Percentiles rank a stretch among this genome's conserved stretches.
These are phyloP conservation scores for Paecilomyces dactylethromorphus DNA, from an alignment of 2,329 filamentous ascomycete genomes.

Conservation along the genomic window DNA sequence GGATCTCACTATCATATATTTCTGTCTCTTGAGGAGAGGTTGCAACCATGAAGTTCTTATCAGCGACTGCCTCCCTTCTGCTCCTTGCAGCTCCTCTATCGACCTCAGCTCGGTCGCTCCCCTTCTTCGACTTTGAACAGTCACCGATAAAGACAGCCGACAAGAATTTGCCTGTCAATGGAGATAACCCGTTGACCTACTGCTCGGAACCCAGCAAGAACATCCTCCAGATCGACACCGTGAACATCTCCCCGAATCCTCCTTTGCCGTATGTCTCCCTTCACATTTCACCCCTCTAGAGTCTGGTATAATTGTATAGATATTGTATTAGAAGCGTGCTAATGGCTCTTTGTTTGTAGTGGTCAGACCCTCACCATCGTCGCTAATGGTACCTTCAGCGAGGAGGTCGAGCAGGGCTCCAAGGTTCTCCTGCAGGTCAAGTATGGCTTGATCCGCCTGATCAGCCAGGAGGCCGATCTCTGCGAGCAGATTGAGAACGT, in stretches of 20 bases:
- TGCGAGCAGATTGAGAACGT: slow-evolving; percentile 87
- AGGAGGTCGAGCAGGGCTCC: slow-evolving; percentile 69
- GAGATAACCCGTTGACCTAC: slow-evolving; percentile 77
- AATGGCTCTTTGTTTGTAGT: slow-evolving; percentile 41
- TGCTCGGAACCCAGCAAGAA: slow-evolving; percentile 66
- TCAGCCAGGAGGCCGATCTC: slow-evolving; percentile 73
- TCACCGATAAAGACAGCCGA: slow-evolving; percentile 44
- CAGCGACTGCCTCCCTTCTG: slow-evolving; percentile 28
- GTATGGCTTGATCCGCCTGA: slow-evolving; percentile 85
- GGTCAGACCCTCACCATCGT: slow-evolving; percentile 71
- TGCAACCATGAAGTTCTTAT: slow-evolving; percentile 36
- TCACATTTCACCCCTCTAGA: neutral
- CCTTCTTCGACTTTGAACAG: slow-evolving; percentile 46
- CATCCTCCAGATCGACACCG: slow-evolving; percentile 67
- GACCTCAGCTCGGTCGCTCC: slow-evolving; percentile 35
- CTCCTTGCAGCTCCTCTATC: slow-evolving; percentile 41
- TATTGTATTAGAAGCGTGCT: slow-evolving; percentile 13
- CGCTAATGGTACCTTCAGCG: slow-evolving; percentile 66
- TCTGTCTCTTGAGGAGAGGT: neutral
- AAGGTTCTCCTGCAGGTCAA: slow-evolving; percentile 81
- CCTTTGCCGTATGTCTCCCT: slow-evolving; percentile 65
- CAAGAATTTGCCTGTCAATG: slow-evolving; percentile 62
- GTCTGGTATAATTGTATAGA: neutral
- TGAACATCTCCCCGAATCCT: slow-evolving; percentile 80
- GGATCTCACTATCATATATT: neutral